phyloP scores from a whole-genome alignment of 768 basidiomycete species.

The Mycena albidolilacea region DNA sequence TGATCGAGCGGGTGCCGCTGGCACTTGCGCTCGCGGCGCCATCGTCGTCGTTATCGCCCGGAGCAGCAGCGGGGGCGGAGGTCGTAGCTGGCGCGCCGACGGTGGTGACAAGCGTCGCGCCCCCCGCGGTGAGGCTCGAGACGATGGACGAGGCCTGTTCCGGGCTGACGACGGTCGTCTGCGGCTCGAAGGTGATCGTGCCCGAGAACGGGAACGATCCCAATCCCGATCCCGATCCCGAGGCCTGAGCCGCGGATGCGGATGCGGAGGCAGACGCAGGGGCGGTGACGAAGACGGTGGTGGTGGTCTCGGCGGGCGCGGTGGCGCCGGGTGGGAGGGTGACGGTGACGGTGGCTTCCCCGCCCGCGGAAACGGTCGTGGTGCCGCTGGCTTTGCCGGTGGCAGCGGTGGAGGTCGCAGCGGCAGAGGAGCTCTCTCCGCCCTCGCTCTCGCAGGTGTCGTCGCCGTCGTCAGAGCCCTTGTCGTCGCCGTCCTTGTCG shows the following conservation, averaged over 20 bases:
- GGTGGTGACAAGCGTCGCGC: slow-evolving; percentile 14
- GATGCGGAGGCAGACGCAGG: neutral
- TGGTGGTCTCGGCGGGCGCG: slow-evolving; percentile 36
- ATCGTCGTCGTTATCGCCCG: neutral
- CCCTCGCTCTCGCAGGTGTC: slow-evolving; percentile 32
- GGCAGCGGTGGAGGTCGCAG: slow-evolving; percentile 7
- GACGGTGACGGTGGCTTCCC: slow-evolving; percentile 44
- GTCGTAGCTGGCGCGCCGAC: neutral
- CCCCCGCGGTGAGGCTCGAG: slow-evolving; percentile 19
- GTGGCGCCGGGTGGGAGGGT: slow-evolving; percentile 48
- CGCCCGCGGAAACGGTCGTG: slow-evolving; percentile 3
- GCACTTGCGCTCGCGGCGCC: neutral
- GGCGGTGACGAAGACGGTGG: slow-evolving; percentile 45
- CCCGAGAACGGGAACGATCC: neutral
- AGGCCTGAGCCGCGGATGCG: no score
- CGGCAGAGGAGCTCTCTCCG: neutral
- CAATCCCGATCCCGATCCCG: no score
- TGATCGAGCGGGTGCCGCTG: slow-evolving; percentile 12
- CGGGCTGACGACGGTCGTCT: slow-evolving; percentile 61
- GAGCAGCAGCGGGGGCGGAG: neutral
- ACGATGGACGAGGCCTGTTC: slow-evolving; percentile 48
- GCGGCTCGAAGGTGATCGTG: slow-evolving; percentile 48
- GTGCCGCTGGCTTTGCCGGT: slow-evolving; percentile 23
- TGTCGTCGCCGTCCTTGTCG: slow-evolving; percentile 5
- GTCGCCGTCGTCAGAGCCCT: slow-evolving; percentile 35